phyloP scores from a whole-genome alignment of 106 monocot species.

The Hemerocallis citrina region DNA sequence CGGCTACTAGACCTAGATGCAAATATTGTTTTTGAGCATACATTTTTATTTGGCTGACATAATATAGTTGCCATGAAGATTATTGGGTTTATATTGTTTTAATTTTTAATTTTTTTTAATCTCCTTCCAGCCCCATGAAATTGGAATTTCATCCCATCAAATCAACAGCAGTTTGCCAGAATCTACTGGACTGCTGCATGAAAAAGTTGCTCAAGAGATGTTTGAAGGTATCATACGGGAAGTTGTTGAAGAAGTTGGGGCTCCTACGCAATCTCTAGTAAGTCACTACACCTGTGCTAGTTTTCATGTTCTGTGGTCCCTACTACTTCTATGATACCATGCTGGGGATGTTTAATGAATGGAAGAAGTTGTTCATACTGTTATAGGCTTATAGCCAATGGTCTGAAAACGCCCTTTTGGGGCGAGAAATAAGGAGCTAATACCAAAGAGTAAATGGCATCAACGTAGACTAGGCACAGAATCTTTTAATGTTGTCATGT shows the following conservation, averaged over 20 bases:
- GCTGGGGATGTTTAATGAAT: not conserved
- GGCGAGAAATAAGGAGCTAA: no score
- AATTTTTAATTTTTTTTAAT: no score
- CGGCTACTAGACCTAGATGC: not conserved
- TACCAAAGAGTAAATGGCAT: no score
- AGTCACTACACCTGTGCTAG: not conserved
- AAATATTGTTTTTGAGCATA: not conserved
- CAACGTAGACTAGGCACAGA: no score
- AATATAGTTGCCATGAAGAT: not conserved
- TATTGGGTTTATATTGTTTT: not conserved
- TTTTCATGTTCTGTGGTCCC: slow-evolving; percentile 1
- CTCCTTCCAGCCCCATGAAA: slow-evolving; percentile 75
- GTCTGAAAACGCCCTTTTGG: no score
- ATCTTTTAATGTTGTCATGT: no score
- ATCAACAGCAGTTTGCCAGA: slow-evolving; percentile 11
- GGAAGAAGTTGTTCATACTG: no score
- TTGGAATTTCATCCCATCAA: slow-evolving; percentile 67
- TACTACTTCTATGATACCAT: not conserved
- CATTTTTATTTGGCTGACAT: not conserved
- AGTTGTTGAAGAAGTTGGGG: slow-evolving; percentile 96
- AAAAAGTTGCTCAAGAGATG: slow-evolving; percentile 76
- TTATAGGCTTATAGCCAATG: no score
- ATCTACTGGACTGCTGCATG: slow-evolving; percentile 23
- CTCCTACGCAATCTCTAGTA: slow-evolving; percentile 69
- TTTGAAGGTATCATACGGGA: slow-evolving; percentile 91